Evolutionary conservation across 1,284 basidiomycete species (phyloP), one percentile per base, ranked within the genome.

Genomic region (Ganoderma leucocontextum): DNA sequence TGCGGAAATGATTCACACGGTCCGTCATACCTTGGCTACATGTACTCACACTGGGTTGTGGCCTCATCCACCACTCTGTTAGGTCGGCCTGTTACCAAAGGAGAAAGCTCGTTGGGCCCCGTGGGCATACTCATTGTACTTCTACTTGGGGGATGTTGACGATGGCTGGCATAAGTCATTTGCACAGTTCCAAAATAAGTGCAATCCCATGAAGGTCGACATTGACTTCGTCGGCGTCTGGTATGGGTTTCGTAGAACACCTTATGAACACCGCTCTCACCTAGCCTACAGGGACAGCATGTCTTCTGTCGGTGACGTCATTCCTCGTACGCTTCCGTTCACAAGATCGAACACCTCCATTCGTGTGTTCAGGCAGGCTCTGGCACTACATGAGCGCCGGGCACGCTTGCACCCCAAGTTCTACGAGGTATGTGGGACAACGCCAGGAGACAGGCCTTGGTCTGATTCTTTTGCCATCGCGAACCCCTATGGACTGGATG

Each of bases 381-480:
- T 92, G 9, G 80, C 90, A 0, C 82, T 93, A 8, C 91, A 92
- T 74, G 91, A 93, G 75, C 85, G 82, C 13, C 85, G 91, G 7
- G 85, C 86, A 36, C 88, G 89, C 74, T 92, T 91, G 81, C 85
- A 81, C 69, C 82, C 83, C 1, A 82, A 85, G 62, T 80, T 75
- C 19, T 79, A 87, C 76, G 9, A 71, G 79, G 55, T 72, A 71
- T 15, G 39, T 39, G 39, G 29, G 29, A 29, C 29, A 29, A 29
- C 29, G 1, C 29, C 29, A 29, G 29, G 29, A 29, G 29, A 29
- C 29, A 29, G 29, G 29, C 29, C 29, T 29, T 29, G 29, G 29
- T 29, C 29, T 29, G 29, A 29, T 29, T 29, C 29, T 29, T 29
- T 29, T 29, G 29, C 29, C 29, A 29, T 29, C 29, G 29, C 29